A percentile compares a stretch with the other conserved stretches of the same genome.
phyloP scores from a whole-genome alignment of 495 filamentous ascomycete species.

The Penicillium bovifimosum region DNA sequence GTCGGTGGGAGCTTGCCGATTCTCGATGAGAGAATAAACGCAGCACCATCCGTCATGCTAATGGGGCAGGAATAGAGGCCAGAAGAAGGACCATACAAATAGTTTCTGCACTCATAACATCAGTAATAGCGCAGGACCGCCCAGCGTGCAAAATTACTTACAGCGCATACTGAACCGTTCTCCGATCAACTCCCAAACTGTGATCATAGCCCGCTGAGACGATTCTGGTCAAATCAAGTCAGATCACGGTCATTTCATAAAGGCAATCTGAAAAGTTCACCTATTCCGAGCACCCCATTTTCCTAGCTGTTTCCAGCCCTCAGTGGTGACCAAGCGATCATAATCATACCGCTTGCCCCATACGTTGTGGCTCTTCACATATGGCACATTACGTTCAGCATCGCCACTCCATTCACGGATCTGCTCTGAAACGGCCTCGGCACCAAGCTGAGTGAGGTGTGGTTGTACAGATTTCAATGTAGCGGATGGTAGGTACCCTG shows the following conservation, averaged over 20 bases:
- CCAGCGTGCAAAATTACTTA: constrained; percentile 1
- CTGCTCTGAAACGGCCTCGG: constrained; percentile 29
- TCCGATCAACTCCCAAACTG: constrained; percentile 24
- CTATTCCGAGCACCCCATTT: constrained; percentile 31
- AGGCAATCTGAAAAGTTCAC: constrained; percentile 1
- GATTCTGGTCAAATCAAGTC: constrained; percentile 18
- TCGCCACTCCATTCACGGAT: constrained; percentile 33
- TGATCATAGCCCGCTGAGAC: constrained; percentile 38
- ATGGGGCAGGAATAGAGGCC: constrained; percentile 61
- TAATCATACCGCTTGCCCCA: constrained; percentile 36
- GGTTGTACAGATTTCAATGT: constrained; percentile 16
- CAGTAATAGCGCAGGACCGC: neutral
- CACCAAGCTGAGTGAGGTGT: constrained; percentile 26
- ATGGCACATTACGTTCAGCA: constrained; percentile 33
- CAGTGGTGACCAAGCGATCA: constrained; percentile 36
- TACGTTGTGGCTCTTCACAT: constrained; percentile 35
- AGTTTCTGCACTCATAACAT: constrained; percentile 53
- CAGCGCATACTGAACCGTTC: constrained; percentile 38
- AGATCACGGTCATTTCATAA: neutral
- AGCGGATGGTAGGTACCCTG: constrained; percentile 29
- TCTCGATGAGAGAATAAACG: constrained; percentile 53
- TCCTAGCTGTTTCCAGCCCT: constrained; percentile 40
- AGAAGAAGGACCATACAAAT: constrained; percentile 58
- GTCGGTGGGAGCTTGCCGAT: constrained; percentile 26
- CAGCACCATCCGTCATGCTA: constrained; percentile 68